A percentile compares a stretch with the other conserved stretches of the same genome.
These are phyloP conservation scores for Cyclocybe cylindracea DNA, from an alignment of 768 basidiomycete genomes.

Conservation along the genomic window DNA sequence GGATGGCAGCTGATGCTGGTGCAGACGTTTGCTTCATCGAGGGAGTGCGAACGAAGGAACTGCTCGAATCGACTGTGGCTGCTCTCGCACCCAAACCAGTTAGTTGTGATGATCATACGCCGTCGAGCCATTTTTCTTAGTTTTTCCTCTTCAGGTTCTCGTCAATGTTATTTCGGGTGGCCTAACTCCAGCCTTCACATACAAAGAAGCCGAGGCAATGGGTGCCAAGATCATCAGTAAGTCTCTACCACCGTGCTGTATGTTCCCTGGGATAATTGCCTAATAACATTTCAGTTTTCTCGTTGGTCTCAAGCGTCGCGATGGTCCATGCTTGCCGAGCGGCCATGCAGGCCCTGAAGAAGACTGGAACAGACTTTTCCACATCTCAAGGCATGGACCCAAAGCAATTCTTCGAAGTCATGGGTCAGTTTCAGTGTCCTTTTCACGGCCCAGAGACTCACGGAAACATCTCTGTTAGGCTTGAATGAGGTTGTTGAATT, in stretches of 20 bases:
- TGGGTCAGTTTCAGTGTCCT: constrained; percentile 47
- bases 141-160: constrained; percentile 45
- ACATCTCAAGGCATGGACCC: constrained; percentile 71
- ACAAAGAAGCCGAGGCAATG: constrained; percentile 62
- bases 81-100: constrained; percentile 76
- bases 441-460: background rate
- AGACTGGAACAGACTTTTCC: constrained; percentile 76
- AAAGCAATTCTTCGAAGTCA: constrained; percentile 74
- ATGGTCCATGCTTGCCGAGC: constrained; percentile 75
- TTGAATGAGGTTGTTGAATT: constrained; percentile 53
- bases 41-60: constrained; percentile 70
- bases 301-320: constrained; percentile 75
- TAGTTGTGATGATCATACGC: constrained; percentile 11
- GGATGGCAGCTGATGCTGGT: constrained; percentile 71
- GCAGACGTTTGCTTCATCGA: constrained; percentile 86
- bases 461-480: constrained; percentile 30
- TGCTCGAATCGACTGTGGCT: constrained; percentile 62
- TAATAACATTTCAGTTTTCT: constrained; percentile 55
- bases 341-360: constrained; percentile 76
- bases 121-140: background rate
- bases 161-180: constrained; percentile 83
- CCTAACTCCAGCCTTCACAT: constrained; percentile 74
- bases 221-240: constrained; percentile 81
- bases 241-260: constrained; percentile 21
- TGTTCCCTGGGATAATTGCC: background rate